Evolutionary conservation across 257 asterid genomes (phyloP), one percentile per base, ranked within the genome.

Genomic region (Cordia subcordata): DNA sequence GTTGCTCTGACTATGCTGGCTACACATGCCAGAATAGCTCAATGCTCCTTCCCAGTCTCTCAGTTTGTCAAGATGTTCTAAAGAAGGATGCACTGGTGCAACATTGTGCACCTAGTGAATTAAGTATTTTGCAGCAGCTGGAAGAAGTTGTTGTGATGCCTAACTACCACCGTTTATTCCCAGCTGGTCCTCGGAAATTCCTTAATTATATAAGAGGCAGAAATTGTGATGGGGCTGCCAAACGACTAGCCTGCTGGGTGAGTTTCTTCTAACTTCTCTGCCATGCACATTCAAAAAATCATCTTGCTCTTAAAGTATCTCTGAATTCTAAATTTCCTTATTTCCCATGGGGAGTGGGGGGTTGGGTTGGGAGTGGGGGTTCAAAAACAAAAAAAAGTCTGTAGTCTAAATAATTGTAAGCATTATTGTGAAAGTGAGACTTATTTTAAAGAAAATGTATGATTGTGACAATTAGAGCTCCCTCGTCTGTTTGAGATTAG

Each of bases 121-220:
- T 87, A 57, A 78, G 96, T 50, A 79, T 90, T 68, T 69, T 90
- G 78, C 97, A 94, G 70, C 99, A 94, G 81, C 83, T 94, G 8
- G 99, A 94, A 70, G 94, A 90, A 77, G 97, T 89, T 1, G 99
- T 90, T 8, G 99, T 94, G 71, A 94, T 94, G 96, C 99, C 99
- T 62, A 94, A 94, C 76, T 94, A 94, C 90, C 91, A 94, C 56
- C 67, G 99, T 9, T 57, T 94, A 57, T 94, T 90, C 53, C 99
- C 99, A 0, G 94, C 88, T 50, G 99, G 99, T 35, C 99, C 99
- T 53, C 85, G 96, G 20, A 94, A 94, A 62, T 75, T 94, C 68
- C 76, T 90, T 12, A 94, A 85, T 72, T 87, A 80, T 61, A 83
- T 94, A 23, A 67, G 97, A 71, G 99, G 99, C 67, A 65, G 77